Conservation (phyloP, 345 rosid species). For the Salix suchowensis region DNA sequence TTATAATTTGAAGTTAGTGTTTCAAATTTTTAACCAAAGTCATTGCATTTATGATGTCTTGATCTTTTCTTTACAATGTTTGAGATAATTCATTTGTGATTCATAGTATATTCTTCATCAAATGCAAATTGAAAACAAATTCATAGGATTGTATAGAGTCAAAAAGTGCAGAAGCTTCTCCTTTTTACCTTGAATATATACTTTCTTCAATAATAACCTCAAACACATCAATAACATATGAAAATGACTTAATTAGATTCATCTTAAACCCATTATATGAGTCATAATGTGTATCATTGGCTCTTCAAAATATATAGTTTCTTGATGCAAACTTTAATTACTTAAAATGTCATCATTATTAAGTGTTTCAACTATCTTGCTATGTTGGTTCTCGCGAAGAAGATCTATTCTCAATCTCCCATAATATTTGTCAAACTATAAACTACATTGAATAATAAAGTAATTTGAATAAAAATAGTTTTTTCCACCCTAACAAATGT, state of each 20-base stretch:
- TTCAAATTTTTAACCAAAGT: background rate
- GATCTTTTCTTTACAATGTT: background rate
- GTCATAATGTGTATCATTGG: background rate
- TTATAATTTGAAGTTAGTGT: background rate
- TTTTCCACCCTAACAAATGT: background rate
- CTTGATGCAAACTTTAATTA: background rate
- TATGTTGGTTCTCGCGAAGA: background rate
- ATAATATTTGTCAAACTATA: background rate
- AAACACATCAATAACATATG: background rate
- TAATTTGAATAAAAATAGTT: background rate
- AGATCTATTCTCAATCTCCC: background rate
- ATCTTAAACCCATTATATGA: background rate
- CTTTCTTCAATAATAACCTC: background rate
- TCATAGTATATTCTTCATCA: background rate
- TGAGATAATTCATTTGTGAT: too few relatives aligned
- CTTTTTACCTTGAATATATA: background rate
- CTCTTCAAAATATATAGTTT: background rate
- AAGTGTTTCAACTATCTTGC: background rate
- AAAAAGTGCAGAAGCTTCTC: background rate
- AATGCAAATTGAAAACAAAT: background rate
- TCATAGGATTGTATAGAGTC: background rate
- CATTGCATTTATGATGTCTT: constrained; percentile 5
- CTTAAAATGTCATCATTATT: background rate
- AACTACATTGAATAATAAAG: background rate
- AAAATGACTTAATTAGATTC: background rate